A percentile compares a stretch with the other conserved stretches of the same genome.
These are phyloP conservation scores for Betula pendula DNA, from an alignment of 306 rosid genomes.

Conservation along the genomic window DNA sequence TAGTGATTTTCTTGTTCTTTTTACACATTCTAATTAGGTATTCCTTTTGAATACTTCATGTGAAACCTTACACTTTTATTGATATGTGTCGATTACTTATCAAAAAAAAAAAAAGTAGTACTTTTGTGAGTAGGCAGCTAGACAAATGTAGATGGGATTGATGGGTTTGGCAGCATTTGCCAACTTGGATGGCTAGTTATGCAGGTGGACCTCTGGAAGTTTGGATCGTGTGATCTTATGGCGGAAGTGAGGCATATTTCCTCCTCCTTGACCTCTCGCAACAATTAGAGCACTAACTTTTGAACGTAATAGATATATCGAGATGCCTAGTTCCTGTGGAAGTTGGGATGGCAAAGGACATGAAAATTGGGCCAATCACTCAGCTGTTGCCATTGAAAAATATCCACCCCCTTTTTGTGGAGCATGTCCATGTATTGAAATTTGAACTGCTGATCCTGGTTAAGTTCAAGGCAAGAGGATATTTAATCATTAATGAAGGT, in stretches of 20 bases:
- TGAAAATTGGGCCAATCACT: slow-evolving; percentile 23
- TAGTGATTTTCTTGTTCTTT: too few relatives aligned
- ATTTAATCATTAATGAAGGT: not conserved
- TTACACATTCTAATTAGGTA: too few relatives aligned
- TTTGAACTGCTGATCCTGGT: slow-evolving; percentile 17
- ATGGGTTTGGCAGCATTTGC: slow-evolving; percentile 9
- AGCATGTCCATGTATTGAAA: slow-evolving; percentile 20
- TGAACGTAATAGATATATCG: not conserved
- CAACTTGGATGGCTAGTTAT: slow-evolving; percentile 3
- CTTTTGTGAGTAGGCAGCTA: slow-evolving; percentile 13
- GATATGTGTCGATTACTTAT: too few relatives aligned
- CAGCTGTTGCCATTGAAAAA: slow-evolving; percentile 29
- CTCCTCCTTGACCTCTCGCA: not conserved
- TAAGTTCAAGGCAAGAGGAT: slow-evolving; percentile 23
- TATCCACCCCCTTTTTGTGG: slow-evolving; percentile 13
- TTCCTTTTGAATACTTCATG: too few relatives aligned
- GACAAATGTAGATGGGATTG: slow-evolving; percentile 1
- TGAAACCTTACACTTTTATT: too few relatives aligned
- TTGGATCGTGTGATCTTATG: slow-evolving; percentile 16
- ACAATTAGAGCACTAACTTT: slow-evolving; percentile 1
- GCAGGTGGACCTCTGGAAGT: slow-evolving; percentile 1
- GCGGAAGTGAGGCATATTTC: not conserved
- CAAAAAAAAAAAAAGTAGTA: too few relatives aligned
- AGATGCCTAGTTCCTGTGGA: slow-evolving; percentile 5
- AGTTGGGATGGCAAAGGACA: slow-evolving; percentile 18